phyloP scores from a whole-genome alignment of 345 rosid genomes.

The Linum usitatissimum region DNA sequence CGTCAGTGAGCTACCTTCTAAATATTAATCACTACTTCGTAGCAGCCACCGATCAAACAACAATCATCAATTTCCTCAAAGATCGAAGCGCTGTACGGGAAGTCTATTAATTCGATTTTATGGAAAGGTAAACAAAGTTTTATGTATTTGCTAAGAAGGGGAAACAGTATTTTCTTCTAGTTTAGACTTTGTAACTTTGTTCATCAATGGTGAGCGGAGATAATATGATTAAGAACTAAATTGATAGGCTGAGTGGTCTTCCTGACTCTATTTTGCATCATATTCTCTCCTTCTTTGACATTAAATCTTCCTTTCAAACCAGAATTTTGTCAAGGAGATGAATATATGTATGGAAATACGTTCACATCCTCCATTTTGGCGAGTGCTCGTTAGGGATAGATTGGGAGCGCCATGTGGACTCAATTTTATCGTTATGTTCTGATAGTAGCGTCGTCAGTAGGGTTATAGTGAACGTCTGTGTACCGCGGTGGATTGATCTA shows the following conservation, averaged over 20 bases:
- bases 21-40: no score
- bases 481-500: not conserved
- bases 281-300: not conserved
- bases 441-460: not conserved
- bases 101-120: no score
- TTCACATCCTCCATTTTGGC: not conserved
- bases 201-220: no score
- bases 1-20: no score
- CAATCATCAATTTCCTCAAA: no score
- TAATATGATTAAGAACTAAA: no score
- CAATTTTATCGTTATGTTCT: not conserved
- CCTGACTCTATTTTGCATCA: not conserved
- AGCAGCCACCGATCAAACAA: no score
- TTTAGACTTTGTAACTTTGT: no score
- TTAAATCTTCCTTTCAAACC: not conserved
- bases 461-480: not conserved
- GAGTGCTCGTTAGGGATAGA: not conserved
- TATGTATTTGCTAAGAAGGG: no score
- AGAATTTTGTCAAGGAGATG: not conserved
- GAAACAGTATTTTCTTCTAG: no score
- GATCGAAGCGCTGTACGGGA: no score
- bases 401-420: not conserved
- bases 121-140: no score
- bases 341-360: not conserved
- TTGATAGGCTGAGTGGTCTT: not conserved